phyloP scores from a whole-genome alignment of 805 yeast genomes.

The Candida takata region DNA sequence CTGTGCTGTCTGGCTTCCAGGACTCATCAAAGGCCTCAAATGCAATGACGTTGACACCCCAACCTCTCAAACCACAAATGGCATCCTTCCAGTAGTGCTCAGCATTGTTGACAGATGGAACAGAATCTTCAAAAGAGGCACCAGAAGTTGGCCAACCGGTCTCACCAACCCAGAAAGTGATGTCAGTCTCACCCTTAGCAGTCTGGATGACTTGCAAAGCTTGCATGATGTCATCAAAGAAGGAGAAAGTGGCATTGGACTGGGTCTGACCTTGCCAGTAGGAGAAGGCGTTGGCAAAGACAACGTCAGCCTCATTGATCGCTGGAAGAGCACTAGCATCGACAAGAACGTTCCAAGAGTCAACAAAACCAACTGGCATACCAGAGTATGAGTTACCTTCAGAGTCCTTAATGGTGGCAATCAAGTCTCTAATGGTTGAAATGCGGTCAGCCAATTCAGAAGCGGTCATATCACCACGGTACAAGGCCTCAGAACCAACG shows the following conservation, averaged over 20 bases:
- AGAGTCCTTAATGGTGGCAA: slow-evolving; percentile 62
- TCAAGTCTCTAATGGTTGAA: slow-evolving; percentile 48
- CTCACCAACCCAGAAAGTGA: slow-evolving; percentile 93
- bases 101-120: slow-evolving; percentile 72
- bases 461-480: slow-evolving; percentile 83
- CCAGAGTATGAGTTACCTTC: slow-evolving; percentile 70
- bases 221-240: slow-evolving; percentile 96
- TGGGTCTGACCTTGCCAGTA: slow-evolving; percentile 97
- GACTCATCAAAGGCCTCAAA: slow-evolving; percentile 95
- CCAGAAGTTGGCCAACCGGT: slow-evolving; percentile 97
- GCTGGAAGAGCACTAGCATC: slow-evolving; percentile 69
- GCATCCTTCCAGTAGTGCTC: slow-evolving; percentile 78
- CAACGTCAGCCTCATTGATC: slow-evolving; percentile 74
- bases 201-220: slow-evolving; percentile 86
- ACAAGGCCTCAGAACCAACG: slow-evolving; percentile 94
- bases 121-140: slow-evolving; percentile 56
- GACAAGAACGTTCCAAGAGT: slow-evolving; percentile 90
- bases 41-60: slow-evolving; percentile 90
- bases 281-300: slow-evolving; percentile 92
- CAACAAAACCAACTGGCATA: slow-evolving; percentile 85
- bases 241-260: slow-evolving; percentile 79
- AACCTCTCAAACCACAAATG: slow-evolving; percentile 87
- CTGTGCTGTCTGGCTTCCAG: slow-evolving; percentile 92
- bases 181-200: slow-evolving; percentile 77
- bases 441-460: slow-evolving; percentile 64